Conservation (phyloP, 176 grass and related monocot species). For the Carex cristatella region DNA sequence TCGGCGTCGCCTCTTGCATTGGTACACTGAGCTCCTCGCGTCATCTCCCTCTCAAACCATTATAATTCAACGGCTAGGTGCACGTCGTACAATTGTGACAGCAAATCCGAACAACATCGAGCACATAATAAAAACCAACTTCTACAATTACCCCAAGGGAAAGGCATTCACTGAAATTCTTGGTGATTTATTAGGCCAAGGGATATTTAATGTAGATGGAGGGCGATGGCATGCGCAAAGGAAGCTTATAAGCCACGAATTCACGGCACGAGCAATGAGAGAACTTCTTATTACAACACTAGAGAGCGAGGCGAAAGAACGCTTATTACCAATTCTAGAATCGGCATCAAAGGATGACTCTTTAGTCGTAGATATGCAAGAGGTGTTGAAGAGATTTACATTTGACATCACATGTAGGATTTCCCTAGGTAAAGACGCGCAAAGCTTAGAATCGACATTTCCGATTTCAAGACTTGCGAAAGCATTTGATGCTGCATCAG, state of each 20-base stretch:
- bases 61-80: constrained; percentile 53
- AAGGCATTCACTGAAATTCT: constrained; percentile 80
- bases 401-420: constrained; percentile 80
- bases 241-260: constrained; percentile 90
- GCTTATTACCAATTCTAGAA: constrained; percentile 48
- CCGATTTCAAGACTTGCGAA: constrained; percentile 40
- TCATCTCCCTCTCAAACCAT: constrained; percentile 69
- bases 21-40: constrained; percentile 75
- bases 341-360: constrained; percentile 15
- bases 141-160: constrained; percentile 85
- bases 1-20: constrained; percentile 49
- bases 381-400: constrained; percentile 61
- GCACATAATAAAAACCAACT: constrained; percentile 65
- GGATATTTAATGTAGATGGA: constrained; percentile 97
- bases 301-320: constrained; percentile 35
- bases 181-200: constrained; percentile 73
- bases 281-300: constrained; percentile 54
- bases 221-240: constrained; percentile 66
- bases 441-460: constrained; percentile 42
- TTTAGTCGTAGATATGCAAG: constrained; percentile 65
- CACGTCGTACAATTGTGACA: constrained; percentile 59
- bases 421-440: constrained; percentile 64
- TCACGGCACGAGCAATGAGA: constrained; percentile 59
- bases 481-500: constrained; percentile 67
- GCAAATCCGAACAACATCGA: constrained; percentile 82